Base-by-base conservation (phyloP, 1,284 basidiomycete genomes). In the Chalciporus sp. region DNA sequence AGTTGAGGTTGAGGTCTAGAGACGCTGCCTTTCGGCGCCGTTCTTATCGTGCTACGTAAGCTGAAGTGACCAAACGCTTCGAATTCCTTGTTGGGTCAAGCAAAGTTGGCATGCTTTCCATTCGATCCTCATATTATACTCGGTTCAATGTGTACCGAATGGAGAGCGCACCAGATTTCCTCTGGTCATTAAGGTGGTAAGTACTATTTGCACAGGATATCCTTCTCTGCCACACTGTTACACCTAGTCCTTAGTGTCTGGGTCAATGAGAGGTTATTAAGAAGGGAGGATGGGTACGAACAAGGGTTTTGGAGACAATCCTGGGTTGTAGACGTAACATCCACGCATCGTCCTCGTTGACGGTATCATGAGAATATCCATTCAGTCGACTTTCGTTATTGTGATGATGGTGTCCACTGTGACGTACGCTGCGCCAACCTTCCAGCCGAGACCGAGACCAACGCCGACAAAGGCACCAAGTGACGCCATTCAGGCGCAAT, bases 381-480 rank as follows among this genome's bases (percentile, higher is more conserved):
- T 47, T 29, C 39, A 42, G 10, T 26, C 45, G 23, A 31, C 31
- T 7, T 48, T 49, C 42, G 7, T 57, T 51, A 35, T 64, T n/a
- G 42, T 40, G 19, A 35, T 51, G 1, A 19, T 26, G 16, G 39
- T 56, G 12, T 27, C 46, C 43, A 31, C 33, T 39, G 49, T 33
- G 35, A 56, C 59, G 31, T 46, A 20, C 2, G 64, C 49, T 19
- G 64, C 57, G 29, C 61, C 61, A 37, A 45, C 48, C 33, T 20
- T 49, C 35, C 51, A 46, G 52, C 43, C 23, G 43, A 42, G 39
- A 28, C 14, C 23, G 14, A 44, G 46, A 42, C 61, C 52, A 50
- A 58, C 23, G 42, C 50, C 62, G 40, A 67, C 60, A 50, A 58
- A 48, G 40, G 42, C 47, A 31, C 28, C 49, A 43, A 51, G 55